phyloP scores from a whole-genome alignment of 2,329 filamentous ascomycete species.

The Sclerotiophoma versabilis region DNA sequence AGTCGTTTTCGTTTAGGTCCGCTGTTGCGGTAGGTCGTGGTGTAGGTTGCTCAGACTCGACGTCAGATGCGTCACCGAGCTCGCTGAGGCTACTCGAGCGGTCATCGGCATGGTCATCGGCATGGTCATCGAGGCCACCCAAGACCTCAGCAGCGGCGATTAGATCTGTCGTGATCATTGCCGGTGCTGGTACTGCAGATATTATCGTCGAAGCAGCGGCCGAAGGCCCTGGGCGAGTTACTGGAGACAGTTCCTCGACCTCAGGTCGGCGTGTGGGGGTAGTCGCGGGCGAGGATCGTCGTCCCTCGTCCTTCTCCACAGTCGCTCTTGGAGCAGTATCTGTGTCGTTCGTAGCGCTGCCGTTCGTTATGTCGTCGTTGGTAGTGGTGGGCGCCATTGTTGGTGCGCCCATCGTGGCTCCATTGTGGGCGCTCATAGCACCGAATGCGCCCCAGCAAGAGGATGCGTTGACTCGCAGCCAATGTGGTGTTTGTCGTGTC shows the following conservation, averaged over 20 bases:
- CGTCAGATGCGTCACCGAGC: constrained; percentile 80
- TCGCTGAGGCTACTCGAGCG: constrained; percentile 92
- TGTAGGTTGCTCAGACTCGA: constrained; percentile 50
- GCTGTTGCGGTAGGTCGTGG: constrained; percentile 28
- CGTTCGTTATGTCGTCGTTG: constrained; percentile 18
- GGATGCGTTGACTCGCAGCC: constrained; percentile 35
- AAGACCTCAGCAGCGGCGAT: constrained; percentile 20
- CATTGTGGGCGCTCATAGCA: constrained; percentile 38
- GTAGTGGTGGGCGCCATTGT: constrained; percentile 38
- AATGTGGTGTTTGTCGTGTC: constrained; percentile 23
- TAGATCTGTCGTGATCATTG: constrained; percentile 24
- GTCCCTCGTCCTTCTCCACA: constrained; percentile 6
- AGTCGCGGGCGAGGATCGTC: constrained; percentile 47
- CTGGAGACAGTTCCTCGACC: constrained; percentile 23
- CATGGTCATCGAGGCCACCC: constrained; percentile 57
- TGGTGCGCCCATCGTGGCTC: constrained; percentile 46
- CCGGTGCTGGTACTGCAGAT: constrained; percentile 33
- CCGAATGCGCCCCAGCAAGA: constrained; percentile 46
- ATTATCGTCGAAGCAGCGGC: constrained; percentile 32
- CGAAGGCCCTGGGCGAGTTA: constrained; percentile 20
- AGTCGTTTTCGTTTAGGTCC: constrained; percentile 65
- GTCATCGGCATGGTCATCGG: constrained; percentile 63
- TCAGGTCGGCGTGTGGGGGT: constrained; percentile 52
- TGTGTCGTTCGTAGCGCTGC: not conserved
- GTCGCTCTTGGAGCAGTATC: not conserved